Base-by-base conservation (phyloP, 1,284 basidiomycete genomes). In the Ustilago hordei region DNA sequence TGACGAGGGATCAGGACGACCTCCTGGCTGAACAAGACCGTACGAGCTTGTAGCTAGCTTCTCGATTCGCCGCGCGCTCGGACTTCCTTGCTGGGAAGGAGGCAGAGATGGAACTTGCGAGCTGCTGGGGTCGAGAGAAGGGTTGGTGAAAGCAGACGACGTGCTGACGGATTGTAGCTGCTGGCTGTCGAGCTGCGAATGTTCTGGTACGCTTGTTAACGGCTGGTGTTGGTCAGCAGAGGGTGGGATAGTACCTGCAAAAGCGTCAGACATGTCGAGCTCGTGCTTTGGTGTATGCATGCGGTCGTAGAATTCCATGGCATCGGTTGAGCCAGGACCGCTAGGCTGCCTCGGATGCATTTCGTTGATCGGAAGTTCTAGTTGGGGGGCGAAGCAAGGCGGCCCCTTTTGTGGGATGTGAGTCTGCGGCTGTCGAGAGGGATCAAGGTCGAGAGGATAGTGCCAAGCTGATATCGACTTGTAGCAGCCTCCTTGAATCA, bases 221-320 rank as follows among this genome's bases (percentile, higher is more conserved):
- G 58, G 52, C 34, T 65, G 64, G 52, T 63, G 65, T 35, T 64
- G 69, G 8, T 74, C 72, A 17, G 31, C 38, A 32, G 56, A 45
- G 45, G 75, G 43, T 34, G 65, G 58, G 8, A 58, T 8, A 36
- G 66, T 64, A 35, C 28, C 58, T 32, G 64, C 45, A 35, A 68
- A 61, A 19, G 54, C 63, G 50, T 71, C 69, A 1, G 72, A 61
- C 59, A 63, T 60, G 69, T 75, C 77, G 48, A 69, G 52, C 36
- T 75, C 66, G 50, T 75, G 57, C 39, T 76, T 71, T 55, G 74
- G 69, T n/a, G 73, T 66, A 39, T 80, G 71, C 58, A 80, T 74
- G 31, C 73, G 72, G 32, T 80, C 77, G 50, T 72, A 79, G 55
- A 70, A 55, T 32, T 81, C 79, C 79, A 81, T 80, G 36, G 79